Evolutionary conservation across 495 filamentous ascomycete species (phyloP), one percentile per base, ranked within the genome.

Genomic region (Daldinia decipiens): DNA sequence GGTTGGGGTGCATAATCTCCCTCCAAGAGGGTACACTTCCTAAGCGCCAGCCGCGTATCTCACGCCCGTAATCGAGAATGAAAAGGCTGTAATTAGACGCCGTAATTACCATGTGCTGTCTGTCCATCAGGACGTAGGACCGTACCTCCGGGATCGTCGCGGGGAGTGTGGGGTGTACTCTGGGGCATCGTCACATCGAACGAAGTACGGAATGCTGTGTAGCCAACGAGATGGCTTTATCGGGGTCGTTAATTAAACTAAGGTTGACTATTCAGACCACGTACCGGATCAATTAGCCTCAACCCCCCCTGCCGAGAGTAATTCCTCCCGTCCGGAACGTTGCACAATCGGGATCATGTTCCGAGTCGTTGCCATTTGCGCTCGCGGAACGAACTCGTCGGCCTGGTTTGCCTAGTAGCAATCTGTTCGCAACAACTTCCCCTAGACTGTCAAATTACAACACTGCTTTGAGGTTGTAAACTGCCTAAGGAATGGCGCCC

Each of bases 291-390:
- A 74, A 74, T 74, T 74, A 74, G 71, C 62, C 71, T 70, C 62
- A 74, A 70, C 66, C 13, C 29, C 67, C 67, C 67, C 67, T 74
- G 67, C 62, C 67, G 59, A 67, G 59, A 45, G 47, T 26, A 67
- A 67, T 74, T 74, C 71, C 71, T 74, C 71, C 62, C 27, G 62
- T 62, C 71, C 71, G 71, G 55, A 67, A 53, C 65, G 60, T 70
- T 52, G 68, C 73, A 75, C 43, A 65, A 63, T 76, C 73, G 75
- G 73, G 64, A 74, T 64, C 51, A 68, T 67, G 34, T 68, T 76
- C 75, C 75, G 75, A 64, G 45, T 29, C 54, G 62, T 76, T 77
- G 53, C 75, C 73, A 21, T 68, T 76, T 77, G 70, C 73, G 75
- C 66, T 74, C 73, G 60, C 75, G 75, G 75, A 77, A 52, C 57